Conservation (phyloP, 108 stramenopile species). For the Cylindrotheca fusiformis region DNA sequence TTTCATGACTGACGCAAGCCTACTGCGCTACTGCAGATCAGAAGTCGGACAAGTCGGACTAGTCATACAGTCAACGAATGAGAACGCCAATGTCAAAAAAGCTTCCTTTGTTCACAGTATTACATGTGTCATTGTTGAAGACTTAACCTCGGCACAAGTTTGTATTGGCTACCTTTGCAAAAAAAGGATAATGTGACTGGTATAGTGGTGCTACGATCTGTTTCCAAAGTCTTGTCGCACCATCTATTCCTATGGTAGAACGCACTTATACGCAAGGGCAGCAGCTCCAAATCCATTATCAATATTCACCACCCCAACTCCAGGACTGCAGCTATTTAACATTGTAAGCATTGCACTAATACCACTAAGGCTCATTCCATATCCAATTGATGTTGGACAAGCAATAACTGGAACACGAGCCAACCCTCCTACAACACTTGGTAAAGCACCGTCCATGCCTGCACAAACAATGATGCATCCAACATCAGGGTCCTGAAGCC, state of each 20-base stretch:
- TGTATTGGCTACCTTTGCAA: background rate
- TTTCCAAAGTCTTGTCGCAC: background rate
- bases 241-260: conserved; percentile 6
- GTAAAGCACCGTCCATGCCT: conserved; percentile 95
- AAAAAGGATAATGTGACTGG: background rate
- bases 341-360: conserved; percentile 92
- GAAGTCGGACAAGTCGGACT: too few species aligned
- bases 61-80: too few species aligned
- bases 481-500: conserved; percentile 63
- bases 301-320: conserved; percentile 94
- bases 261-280: conserved; percentile 83
- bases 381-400: conserved; percentile 92
- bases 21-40: too few species aligned
- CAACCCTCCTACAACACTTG: conserved; percentile 93
- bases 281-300: conserved; percentile 98
- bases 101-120: background rate
- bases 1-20: too few species aligned
- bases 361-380: conserved; percentile 90
- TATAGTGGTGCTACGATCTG: background rate
- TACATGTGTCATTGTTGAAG: background rate
- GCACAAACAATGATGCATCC: conserved; percentile 90
- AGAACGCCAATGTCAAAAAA: too few species aligned
- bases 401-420: conserved; percentile 92
- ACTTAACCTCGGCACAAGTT: background rate
- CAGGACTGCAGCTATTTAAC: conserved; percentile 95